These are phyloP conservation scores for Fusarium bactridioides DNA, from an alignment of 2,329 filamentous ascomycete genomes.

Conservation along the genomic window DNA sequence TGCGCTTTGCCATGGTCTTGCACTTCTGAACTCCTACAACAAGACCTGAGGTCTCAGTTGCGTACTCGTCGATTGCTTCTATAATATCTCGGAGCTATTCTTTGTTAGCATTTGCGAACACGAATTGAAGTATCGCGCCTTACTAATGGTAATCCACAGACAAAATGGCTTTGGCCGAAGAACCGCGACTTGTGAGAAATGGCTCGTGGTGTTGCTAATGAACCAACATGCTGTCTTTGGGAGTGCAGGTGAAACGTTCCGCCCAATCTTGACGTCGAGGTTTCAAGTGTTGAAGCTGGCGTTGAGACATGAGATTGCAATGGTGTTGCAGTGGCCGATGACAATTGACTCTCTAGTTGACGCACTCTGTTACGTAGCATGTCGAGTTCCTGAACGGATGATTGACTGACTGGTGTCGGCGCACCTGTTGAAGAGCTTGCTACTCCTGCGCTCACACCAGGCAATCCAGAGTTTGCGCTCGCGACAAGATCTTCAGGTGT, in stretches of 20 bases:
- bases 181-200: constrained; percentile 63
- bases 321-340: neutral
- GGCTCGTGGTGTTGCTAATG: constrained; percentile 49
- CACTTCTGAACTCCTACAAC: constrained; percentile 54
- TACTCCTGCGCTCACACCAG: neutral
- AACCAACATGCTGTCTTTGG: constrained; percentile 45
- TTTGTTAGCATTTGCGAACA: neutral
- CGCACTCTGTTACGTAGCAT: constrained; percentile 15
- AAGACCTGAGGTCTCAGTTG: constrained; percentile 49
- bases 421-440: neutral
- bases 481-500: neutral
- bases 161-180: constrained; percentile 66
- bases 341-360: constrained; percentile 23
- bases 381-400: constrained; percentile 23
- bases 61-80: constrained; percentile 51
- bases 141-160: constrained; percentile 58
- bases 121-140: constrained; percentile 15
- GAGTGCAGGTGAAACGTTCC: constrained; percentile 55
- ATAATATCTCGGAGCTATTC: constrained; percentile 54
- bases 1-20: constrained; percentile 59
- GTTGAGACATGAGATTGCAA: neutral
- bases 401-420: neutral
- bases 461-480: neutral
- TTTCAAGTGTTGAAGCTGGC: constrained; percentile 41
- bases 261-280: constrained; percentile 46